Conservation (phyloP, 2,329 filamentous ascomycete genomes). For the Aspergillus pseudoviridinutans region DNA sequence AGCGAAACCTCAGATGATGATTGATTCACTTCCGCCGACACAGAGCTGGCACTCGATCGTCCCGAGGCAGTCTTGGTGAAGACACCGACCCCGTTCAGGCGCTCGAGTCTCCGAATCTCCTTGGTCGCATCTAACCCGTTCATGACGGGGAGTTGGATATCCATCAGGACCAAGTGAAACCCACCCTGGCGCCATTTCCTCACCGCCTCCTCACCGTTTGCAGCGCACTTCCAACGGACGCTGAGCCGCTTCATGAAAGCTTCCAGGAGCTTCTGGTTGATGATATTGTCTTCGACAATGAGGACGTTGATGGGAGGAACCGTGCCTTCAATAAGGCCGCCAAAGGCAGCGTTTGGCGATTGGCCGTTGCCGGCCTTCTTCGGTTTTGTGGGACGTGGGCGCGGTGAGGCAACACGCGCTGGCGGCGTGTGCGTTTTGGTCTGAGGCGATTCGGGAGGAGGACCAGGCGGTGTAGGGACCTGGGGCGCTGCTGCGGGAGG, state of each 20-base stretch:
- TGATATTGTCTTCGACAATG: constrained; percentile 98
- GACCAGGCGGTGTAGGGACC: constrained; percentile 31
- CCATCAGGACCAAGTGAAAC: constrained; percentile 96
- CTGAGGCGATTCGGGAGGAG: constrained; percentile 35
- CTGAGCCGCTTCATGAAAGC: constrained; percentile 95
- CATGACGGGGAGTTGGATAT: constrained; percentile 97
- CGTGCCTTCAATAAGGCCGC: constrained; percentile 69
- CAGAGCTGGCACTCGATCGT: constrained; percentile 39
- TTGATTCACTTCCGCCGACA: constrained; percentile 16
- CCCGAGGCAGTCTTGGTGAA: constrained; percentile 68
- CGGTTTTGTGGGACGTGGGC: constrained; percentile 33
- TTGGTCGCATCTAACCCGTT: constrained; percentile 90
- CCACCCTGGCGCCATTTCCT: constrained; percentile 89
- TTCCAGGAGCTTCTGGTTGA: constrained; percentile 89
- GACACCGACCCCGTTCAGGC: constrained; percentile 87
- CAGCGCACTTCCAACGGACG: constrained; percentile 94
- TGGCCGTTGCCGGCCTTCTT: constrained; percentile 32
- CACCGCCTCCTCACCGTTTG: constrained; percentile 90
- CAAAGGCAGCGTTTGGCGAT: constrained; percentile 39
- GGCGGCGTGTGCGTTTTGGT: constrained; percentile 33
- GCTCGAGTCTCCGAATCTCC: constrained; percentile 85
- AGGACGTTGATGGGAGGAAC: constrained; percentile 96
- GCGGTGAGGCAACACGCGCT: constrained; percentile 46
- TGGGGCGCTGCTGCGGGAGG: constrained; percentile 25
- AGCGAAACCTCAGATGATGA: constrained; percentile 21